Percentiles rank a stretch among this genome's conserved stretches.
Conservation (phyloP, 2,329 filamentous ascomycete genomes). For the Trichoderma gracile region DNA sequence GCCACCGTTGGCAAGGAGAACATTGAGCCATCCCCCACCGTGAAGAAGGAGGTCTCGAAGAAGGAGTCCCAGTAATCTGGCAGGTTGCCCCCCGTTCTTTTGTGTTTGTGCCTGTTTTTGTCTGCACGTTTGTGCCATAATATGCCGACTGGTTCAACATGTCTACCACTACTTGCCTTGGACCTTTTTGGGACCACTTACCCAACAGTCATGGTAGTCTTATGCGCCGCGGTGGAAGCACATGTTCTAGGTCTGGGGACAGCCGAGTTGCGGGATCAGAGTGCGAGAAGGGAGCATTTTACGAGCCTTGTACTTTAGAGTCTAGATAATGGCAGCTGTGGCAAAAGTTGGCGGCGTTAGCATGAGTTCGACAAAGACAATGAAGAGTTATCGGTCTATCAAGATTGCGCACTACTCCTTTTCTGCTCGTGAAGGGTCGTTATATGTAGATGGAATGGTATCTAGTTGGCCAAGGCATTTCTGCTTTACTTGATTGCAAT, state of each 20-base stretch:
- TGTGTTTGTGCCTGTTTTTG: slow-evolving; percentile 24
- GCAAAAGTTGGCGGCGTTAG: slow-evolving; percentile 30
- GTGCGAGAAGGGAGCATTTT: slow-evolving; percentile 38
- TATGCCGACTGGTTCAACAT: slow-evolving; percentile 26
- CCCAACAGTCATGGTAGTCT: slow-evolving; percentile 32
- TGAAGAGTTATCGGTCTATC: not conserved
- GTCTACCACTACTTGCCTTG: slow-evolving; percentile 27
- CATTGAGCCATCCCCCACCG: slow-evolving; percentile 51
- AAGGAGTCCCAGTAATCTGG: slow-evolving; percentile 33
- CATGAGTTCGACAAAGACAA: not conserved
- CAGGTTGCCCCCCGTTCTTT: not conserved
- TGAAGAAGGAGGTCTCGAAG: slow-evolving; percentile 44
- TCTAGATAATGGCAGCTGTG: slow-evolving; percentile 34
- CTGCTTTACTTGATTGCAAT: not conserved
- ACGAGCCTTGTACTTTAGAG: slow-evolving; percentile 46
- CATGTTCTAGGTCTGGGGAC: slow-evolving; percentile 42
- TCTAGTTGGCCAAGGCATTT: not conserved
- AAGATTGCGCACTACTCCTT: not conserved
- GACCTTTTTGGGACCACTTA: slow-evolving; percentile 29
- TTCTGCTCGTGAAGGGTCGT: not conserved
- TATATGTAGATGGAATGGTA: not conserved
- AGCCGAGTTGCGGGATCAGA: slow-evolving; percentile 38
- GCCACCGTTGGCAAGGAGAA: slow-evolving; percentile 42
- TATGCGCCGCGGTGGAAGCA: slow-evolving; percentile 36
- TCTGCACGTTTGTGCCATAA: slow-evolving; percentile 22